These are phyloP conservation scores for Sarocladium brachiariae DNA, from an alignment of 2,329 filamentous ascomycete genomes.

Conservation along the genomic window DNA sequence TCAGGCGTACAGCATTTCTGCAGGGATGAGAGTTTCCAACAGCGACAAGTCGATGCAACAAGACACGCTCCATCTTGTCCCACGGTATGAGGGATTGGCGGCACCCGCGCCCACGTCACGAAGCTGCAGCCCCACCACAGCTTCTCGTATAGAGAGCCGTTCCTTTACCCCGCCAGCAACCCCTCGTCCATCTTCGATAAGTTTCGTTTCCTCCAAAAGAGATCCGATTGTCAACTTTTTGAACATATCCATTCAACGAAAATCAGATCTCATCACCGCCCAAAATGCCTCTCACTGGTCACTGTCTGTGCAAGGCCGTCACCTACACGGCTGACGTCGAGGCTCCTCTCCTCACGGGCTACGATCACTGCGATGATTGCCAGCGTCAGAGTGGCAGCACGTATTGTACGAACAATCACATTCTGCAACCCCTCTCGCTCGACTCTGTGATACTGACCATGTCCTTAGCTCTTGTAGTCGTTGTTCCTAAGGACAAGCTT, in stretches of 20 bases:
- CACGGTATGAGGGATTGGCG: not conserved
- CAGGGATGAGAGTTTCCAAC: no score
- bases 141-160: constrained; percentile 9
- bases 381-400: constrained; percentile 63
- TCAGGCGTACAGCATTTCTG: no score
- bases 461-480: constrained; percentile 53
- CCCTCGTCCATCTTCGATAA: constrained; percentile 5
- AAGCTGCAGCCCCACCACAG: constrained; percentile 20
- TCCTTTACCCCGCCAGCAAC: constrained; percentile 19
- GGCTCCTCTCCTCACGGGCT: constrained; percentile 48
- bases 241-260: not conserved
- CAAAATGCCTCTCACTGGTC: constrained; percentile 59
- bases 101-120: constrained; percentile 19
- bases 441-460: not conserved
- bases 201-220: no score
- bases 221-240: not conserved
- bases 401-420: constrained; percentile 46
- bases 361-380: constrained; percentile 69
- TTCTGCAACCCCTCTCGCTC: not conserved
- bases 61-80: not conserved
- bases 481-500: constrained; percentile 60
- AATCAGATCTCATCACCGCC: constrained; percentile 1
- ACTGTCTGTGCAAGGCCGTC: constrained; percentile 65
- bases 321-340: constrained; percentile 57
- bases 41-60: not conserved